Conservation (phyloP, 176 grass and related monocot species). For the Triticum timopheevii region DNA sequence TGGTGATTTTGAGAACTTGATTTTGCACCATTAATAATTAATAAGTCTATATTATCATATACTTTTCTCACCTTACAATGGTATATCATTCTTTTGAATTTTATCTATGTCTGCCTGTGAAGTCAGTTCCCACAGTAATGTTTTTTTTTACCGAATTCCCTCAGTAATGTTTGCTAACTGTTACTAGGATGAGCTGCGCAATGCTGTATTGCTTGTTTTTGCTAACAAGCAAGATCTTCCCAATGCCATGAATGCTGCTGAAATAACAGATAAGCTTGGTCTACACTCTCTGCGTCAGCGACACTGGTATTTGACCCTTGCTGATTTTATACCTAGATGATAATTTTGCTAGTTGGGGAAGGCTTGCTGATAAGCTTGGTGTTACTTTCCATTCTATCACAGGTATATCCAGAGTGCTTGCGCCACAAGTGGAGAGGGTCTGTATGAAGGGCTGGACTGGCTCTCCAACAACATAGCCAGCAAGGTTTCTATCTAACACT, state of each 20-base stretch:
- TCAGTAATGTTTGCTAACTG: not conserved
- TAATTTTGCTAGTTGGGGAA: not conserved
- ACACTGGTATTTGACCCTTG: constrained; percentile 22
- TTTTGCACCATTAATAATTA: not conserved
- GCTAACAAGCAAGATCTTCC: constrained; percentile 33
- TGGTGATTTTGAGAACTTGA: not conserved
- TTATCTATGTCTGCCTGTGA: not conserved
- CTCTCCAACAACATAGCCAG: constrained; percentile 23
- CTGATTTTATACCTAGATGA: not conserved
- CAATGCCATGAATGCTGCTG: constrained; percentile 30
- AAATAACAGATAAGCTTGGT: constrained; percentile 30
- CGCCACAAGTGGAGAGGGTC: constrained; percentile 25
- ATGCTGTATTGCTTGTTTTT: constrained; percentile 26
- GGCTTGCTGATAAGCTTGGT: not conserved
- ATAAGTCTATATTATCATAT: not conserved
- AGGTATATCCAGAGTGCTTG: constrained; percentile 31
- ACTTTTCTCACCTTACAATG: not conserved
- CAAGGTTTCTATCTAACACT: constrained; percentile 16
- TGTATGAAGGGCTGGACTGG: constrained; percentile 24
- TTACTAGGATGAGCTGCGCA: constrained; percentile 3
- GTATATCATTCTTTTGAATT: not conserved
- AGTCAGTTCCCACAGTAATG: not conserved
- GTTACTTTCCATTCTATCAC: not conserved
- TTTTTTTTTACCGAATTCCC: not conserved
- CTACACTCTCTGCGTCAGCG: constrained; percentile 28